Base-by-base conservation (phyloP, 257 asterid species). In the Fraxinus excelsior region DNA sequence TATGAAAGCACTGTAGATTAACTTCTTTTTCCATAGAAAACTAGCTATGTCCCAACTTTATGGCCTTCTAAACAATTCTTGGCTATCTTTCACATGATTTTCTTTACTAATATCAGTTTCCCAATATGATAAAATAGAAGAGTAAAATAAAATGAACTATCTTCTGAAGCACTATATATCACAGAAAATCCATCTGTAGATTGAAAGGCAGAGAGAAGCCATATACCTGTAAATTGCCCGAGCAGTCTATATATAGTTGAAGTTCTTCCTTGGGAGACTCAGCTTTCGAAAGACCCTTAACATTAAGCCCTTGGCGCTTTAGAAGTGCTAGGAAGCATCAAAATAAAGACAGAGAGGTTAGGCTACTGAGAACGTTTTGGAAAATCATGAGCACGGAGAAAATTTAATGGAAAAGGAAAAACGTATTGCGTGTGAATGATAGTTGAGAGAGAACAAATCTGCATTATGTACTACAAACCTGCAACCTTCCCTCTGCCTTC, bases 301-400 rank as follows among this genome's bases (percentile, higher is more conserved):
- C 97, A 11, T 92, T 88, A 83, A 96, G 83, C 84, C 99, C 99
- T 90, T 91, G 97, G 82, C 97, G 94, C 88, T 91, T 92, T 80
- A 96, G 77, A 81, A 96, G 91, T 58, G 94, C 99, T 96, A 79
- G 23, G 80, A 80, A 85, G 76, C 80, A 89, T 58, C 76, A 83
- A 77, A 58, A 40, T 10, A 62, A 76, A 72, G 76, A 84, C 32
- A 67, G 32, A 26, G 49, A 51, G 74, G 16, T 71, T 66, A 49
- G 64, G 70, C 67, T 21, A 9, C 67, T 32, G 18, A 14, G 37
- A 70, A 74, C 21, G 8, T 42, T 44, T 74, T 16, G 18, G 35
- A 51, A 71, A 74, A 67, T 67, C 56, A 66, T 53, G 11, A 53
- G 46, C 60, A 21, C 9, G 44, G 44, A 10, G 44, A 38, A 38